phyloP scores from a whole-genome alignment of 106 monocot species.

The Gastrodia elata region DNA sequence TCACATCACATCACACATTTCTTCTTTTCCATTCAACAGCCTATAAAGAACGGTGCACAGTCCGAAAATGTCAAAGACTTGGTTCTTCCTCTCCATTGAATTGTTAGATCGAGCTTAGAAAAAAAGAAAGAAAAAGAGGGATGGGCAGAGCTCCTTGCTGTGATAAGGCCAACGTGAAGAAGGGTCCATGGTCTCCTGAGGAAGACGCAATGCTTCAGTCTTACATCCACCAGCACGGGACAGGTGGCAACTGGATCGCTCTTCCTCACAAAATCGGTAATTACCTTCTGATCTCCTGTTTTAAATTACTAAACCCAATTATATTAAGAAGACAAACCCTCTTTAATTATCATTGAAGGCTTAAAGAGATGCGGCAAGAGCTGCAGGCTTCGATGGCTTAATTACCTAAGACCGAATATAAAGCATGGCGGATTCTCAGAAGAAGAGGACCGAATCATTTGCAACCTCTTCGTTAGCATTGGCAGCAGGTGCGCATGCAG shows the following conservation, averaged over 20 bases:
- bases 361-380: constrained; percentile 55
- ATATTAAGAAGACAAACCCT: too few species aligned
- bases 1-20: neutral
- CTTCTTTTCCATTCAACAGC: constrained; percentile 3
- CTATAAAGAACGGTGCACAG: neutral
- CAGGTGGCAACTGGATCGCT: constrained; percentile 98
- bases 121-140: neutral
- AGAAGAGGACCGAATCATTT: constrained; percentile 52
- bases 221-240: constrained; percentile 85
- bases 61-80: neutral
- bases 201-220: constrained; percentile 84
- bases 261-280: constrained; percentile 93
- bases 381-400: constrained; percentile 53
- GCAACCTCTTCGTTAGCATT: constrained; percentile 42
- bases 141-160: constrained; percentile 98
- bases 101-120: neutral
- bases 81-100: neutral
- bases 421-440: constrained; percentile 47
- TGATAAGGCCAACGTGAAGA: constrained; percentile 94
- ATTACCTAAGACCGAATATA: constrained; percentile 52
- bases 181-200: constrained; percentile 94
- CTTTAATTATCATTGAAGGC: constrained; percentile 16
- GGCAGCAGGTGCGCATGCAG: constrained; percentile 34
- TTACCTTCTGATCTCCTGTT: too few species aligned
- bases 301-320: too few species aligned